Evolutionary conservation across 352 stramenopile genomes (phyloP), one percentile per base, ranked within the genome.

Genomic region (Phytophthora colocasiae): DNA sequence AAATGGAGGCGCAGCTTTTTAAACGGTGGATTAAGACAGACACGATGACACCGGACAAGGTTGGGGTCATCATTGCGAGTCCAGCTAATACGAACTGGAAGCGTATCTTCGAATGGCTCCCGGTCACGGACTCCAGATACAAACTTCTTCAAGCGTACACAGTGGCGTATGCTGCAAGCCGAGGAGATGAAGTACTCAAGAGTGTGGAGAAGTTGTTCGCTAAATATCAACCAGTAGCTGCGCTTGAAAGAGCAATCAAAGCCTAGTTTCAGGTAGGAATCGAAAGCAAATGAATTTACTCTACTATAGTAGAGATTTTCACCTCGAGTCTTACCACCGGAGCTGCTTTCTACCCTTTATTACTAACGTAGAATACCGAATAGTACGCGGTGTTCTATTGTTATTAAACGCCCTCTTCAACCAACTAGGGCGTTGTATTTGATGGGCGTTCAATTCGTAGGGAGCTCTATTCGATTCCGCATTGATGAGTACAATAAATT

Each of bases 141-240:
- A 12, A 40, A 14, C 46, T 52, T 6, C 9, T 52, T n/a, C 5
- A 52, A 40, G 14, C n/a, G 27, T 39, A 52, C 29, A 52, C 46
- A 15, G 7, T 39, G 27, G n/a, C 27, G 46, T 52, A 40, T 52
- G 46, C 46, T 15, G 46, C 46, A 39, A 39, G 15, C 26, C 26
- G 27, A 11, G 46, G 46, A 39, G 15, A 27, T 24, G 1, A 22
- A 7, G 15, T 52, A 11, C 6, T 40, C 22, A 27, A 22, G 26
- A 24, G 15, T 1, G 46, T 52, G 27, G 11, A 40, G 5, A 39
- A 40, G 9, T 27, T 52, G 2, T 52, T 52, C 9, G 14, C 12
- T 15, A 0, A 52, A 2, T 27, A 52, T 15, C 9, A 40, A n/a
- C 46, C 46, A 7, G 27, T 52, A 39, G 46, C 11, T n/a, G 46